Conservation (phyloP, 768 basidiomycete genomes). For the Leccinum pellstonianum region DNA sequence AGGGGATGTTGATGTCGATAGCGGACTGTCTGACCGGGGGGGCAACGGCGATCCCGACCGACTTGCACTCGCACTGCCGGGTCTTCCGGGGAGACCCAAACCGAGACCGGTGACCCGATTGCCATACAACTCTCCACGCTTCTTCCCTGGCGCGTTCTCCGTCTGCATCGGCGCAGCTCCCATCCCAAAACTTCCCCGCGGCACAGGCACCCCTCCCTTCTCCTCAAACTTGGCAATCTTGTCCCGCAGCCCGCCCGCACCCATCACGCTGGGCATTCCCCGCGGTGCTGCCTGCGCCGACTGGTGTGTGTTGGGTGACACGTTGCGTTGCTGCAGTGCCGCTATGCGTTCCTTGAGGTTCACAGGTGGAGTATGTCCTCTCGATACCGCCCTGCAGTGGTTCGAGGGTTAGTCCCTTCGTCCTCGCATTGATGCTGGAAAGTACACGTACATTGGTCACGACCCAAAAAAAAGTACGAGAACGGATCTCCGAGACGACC, state of each 20-base stretch:
- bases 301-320: constrained; percentile 30
- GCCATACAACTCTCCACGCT: constrained; percentile 69
- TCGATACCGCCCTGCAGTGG: constrained; percentile 26
- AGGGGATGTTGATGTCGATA: constrained; percentile 3
- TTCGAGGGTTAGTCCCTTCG: constrained; percentile 17
- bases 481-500: constrained; percentile 21
- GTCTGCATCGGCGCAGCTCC: constrained; percentile 58
- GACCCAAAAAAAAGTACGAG: constrained; percentile 2
- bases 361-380: constrained; percentile 31
- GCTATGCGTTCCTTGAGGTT: constrained; percentile 85
- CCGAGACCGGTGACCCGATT: constrained; percentile 55
- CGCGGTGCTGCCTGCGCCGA: constrained; percentile 34
- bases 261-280: constrained; percentile 23
- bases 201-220: constrained; percentile 73
- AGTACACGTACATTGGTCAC: constrained; percentile 24
- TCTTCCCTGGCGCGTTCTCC: constrained; percentile 46
- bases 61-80: neutral
- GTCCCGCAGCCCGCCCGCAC: constrained; percentile 46
- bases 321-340: constrained; percentile 63
- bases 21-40: constrained; percentile 14
- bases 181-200: constrained; percentile 71
- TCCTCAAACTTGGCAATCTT: constrained; percentile 81
- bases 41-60: constrained; percentile 20
- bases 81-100: neutral
- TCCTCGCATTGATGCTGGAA: neutral